Conservation (phyloP, 73 alveolate species). For the Diophrys sp. region DNA sequence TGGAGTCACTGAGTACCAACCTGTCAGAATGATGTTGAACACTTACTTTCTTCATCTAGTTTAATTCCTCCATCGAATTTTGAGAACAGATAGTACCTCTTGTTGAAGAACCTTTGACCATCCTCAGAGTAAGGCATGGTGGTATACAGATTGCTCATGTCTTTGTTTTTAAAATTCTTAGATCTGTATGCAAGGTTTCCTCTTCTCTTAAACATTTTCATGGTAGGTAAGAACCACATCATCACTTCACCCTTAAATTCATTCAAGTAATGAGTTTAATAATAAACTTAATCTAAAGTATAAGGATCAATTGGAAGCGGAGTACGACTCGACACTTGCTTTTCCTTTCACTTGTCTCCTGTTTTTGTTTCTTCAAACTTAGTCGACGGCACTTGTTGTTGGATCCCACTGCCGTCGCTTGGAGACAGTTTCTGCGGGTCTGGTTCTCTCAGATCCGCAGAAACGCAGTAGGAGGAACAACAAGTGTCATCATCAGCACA, state of each 20-base stretch:
- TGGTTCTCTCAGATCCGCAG: not conserved
- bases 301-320: conserved; percentile 4
- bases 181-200: conserved; percentile 32
- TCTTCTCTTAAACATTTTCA: conserved; percentile 17
- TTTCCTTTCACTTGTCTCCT: not conserved
- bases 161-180: conserved; percentile 27
- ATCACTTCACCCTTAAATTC: conserved; percentile 11
- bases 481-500: not conserved
- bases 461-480: not conserved
- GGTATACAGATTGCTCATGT: conserved; percentile 14
- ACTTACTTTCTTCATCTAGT: conserved; percentile 87
- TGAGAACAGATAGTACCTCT: conserved; percentile 85
- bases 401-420: not conserved
- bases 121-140: conserved; percentile 17
- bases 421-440: not conserved
- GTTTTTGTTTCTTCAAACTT: not conserved
- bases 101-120: conserved; percentile 58
- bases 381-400: not conserved
- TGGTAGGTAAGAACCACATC: conserved; percentile 12
- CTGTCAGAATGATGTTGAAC: not conserved
- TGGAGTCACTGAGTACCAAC: conserved; percentile 93
- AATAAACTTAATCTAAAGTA: not conserved
- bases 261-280: not conserved
- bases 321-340: not conserved
- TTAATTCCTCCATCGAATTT: conserved; percentile 87